Base-by-base conservation (phyloP, 257 asterid genomes). In the Ilex asprella region DNA sequence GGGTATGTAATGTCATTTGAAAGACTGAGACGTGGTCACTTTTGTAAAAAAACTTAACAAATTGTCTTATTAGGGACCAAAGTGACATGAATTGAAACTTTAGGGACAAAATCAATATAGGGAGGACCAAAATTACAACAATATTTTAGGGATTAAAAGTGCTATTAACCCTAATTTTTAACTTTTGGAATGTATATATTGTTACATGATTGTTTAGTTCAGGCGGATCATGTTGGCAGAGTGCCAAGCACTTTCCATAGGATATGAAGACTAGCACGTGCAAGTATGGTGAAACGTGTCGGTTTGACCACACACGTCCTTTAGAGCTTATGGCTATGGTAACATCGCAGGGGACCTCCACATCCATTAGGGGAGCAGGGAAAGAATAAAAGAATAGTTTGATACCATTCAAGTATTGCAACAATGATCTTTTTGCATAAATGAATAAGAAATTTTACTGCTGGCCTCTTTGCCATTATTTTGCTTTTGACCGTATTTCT, bases 181-280 rank as follows among this genome's bases (percentile, higher is more conserved):
- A 35, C 41, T 35, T 21, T 35, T 9, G 46, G 35, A 10, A 55
- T 62, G 59, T 35, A 31, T 16, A 58, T 61, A 49, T 79, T 59
- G 47, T 55, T 21, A 47, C 6, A 61, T 30, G 59, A 59, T 27
- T 16, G 56, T 65, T 30, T 16, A 16, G 35, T 57, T 14, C 27
- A 1, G 66, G 60, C 59, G 62, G 58, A 54, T 70, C 35, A 31
- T 63, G 51, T 62, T 59, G 65, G 53, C 68, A 91, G 98, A 96
- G 96, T 58, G 85, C 96, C 44, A 76, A 82, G 68, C 86, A 84
- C 75, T 91, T 96, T 61, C 98, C 98, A 6, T 91, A 84, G 74
- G 88, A 91, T 65, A 91, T 88, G 98, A 91, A 91, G 86, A 91
- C 98, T 0, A 87, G 98, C 64, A 80, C 88, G 30, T 91, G 98